Evolutionary conservation across 495 filamentous ascomycete genomes (phyloP).

Genomic region (Lineolata rhizophorae): DNA sequence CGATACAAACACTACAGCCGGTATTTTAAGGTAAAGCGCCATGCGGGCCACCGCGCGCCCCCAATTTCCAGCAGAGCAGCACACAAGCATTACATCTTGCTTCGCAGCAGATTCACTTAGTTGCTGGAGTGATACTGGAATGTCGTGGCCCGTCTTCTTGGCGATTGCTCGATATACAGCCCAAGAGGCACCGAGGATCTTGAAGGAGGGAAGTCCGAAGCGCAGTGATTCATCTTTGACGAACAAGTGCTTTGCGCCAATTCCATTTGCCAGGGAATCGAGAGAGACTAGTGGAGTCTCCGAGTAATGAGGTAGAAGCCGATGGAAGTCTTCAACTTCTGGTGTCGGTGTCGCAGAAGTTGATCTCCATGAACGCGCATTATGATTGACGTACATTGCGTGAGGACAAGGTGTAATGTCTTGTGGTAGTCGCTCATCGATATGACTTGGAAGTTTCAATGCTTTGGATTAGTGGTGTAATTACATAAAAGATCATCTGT

Average conservation of each 20-base stretch:
- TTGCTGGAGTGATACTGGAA: slow-evolving; percentile 17
- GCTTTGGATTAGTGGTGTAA: too few species aligned
- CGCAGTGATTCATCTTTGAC: slow-evolving; percentile 21
- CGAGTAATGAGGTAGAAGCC: slow-evolving; percentile 14
- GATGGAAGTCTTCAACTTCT: slow-evolving; percentile 13
- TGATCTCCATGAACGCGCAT: slow-evolving; percentile 12
- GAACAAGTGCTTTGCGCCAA: slow-evolving; percentile 29
- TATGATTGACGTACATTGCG: too few species aligned
- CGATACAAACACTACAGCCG: slow-evolving; percentile 33
- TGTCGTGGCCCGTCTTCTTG: slow-evolving; percentile 18
- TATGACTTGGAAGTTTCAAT: too few species aligned
- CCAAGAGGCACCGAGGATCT: slow-evolving; percentile 62
- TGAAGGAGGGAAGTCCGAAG: slow-evolving; percentile 45
- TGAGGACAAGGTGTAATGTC: too few species aligned
- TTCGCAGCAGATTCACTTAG: slow-evolving; percentile 19
- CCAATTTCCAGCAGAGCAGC: slow-evolving; percentile 52
- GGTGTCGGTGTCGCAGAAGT: slow-evolving; percentile 8
- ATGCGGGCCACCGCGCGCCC: slow-evolving; percentile 46
- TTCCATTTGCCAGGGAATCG: slow-evolving; percentile 27
- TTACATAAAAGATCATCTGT: too few species aligned
- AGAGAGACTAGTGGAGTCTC: slow-evolving; percentile 24
- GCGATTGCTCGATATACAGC: slow-evolving; percentile 33
- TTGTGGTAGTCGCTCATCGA: too few species aligned
- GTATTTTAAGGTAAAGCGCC: slow-evolving; percentile 29
- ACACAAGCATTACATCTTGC: slow-evolving; percentile 18